Conservation (phyloP, 306 rosid species). For the Spatholobus suberectus region DNA sequence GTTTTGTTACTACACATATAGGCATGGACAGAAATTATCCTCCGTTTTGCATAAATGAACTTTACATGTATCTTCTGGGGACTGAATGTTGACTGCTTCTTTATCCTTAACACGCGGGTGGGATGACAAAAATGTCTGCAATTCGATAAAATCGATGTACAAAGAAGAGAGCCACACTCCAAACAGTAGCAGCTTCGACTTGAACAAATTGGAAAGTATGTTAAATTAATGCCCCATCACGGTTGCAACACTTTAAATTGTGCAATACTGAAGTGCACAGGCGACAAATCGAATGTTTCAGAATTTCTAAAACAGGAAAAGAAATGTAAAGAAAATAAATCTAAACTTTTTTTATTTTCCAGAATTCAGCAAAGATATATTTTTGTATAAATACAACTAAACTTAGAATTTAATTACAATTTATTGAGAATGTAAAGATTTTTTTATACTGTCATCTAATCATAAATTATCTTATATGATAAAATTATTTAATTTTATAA, state of each 20-base stretch:
- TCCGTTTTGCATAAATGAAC: constrained; percentile 4
- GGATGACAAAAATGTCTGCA: constrained; percentile 34
- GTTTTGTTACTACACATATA: neutral
- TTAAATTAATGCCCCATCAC: constrained; percentile 28
- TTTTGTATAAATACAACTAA: neutral
- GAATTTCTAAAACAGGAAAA: neutral
- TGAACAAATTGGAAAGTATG: constrained; percentile 19
- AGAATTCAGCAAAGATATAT: neutral
- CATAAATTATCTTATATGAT: too few relatives aligned
- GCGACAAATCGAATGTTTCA: constrained; percentile 35
- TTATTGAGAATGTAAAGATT: too few relatives aligned
- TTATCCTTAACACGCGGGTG: constrained; percentile 36
- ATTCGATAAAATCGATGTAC: constrained; percentile 34
- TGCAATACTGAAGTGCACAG: constrained; percentile 34
- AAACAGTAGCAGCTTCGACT: constrained; percentile 11
- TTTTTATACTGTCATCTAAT: neutral
- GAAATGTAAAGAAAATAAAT: neutral
- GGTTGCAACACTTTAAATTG: constrained; percentile 17
- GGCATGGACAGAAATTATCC: constrained; percentile 29
- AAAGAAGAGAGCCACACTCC: constrained; percentile 30
- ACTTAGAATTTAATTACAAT: neutral
- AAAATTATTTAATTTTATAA: too few relatives aligned
- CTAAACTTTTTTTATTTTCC: neutral
- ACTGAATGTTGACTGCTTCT: neutral
- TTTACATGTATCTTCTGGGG: neutral